A percentile compares a stretch with the other conserved stretches of the same genome.
These are phyloP conservation scores for Cyclostephanos invisitatus DNA, from an alignment of 108 stramenopile genomes.

Conservation along the genomic window DNA sequence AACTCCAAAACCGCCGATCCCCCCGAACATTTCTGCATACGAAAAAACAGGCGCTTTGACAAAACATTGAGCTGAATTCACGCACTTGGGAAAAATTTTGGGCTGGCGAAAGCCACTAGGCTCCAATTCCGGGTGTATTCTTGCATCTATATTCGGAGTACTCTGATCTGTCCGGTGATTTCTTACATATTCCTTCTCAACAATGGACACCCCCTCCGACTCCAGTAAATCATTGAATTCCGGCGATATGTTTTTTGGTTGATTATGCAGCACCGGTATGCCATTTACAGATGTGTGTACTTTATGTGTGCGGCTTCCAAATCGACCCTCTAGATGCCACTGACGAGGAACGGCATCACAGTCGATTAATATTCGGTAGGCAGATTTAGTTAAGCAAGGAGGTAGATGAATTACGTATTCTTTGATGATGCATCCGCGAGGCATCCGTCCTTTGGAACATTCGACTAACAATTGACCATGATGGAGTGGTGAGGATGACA, in stretches of 20 bases:
- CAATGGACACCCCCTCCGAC: constrained; percentile 48
- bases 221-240: constrained; percentile 42
- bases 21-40: constrained; percentile 77
- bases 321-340: constrained; percentile 80
- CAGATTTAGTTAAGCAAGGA: constrained; percentile 59
- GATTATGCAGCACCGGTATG: constrained; percentile 39
- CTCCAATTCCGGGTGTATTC: constrained; percentile 41
- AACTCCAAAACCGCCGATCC: constrained; percentile 86
- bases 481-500: not conserved
- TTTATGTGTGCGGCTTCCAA: constrained; percentile 67
- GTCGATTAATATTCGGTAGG: constrained; percentile 53
- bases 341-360: constrained; percentile 50
- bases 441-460: constrained; percentile 33
- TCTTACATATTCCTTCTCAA: constrained; percentile 38
- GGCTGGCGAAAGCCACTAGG: constrained; percentile 25
- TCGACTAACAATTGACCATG: not conserved
- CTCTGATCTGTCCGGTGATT: constrained; percentile 37
- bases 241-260: not conserved
- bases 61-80: not conserved
- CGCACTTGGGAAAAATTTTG: constrained; percentile 9
- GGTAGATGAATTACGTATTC: constrained; percentile 64
- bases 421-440: constrained; percentile 9
- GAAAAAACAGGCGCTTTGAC: constrained; percentile 49
- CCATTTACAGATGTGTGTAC: constrained; percentile 38
- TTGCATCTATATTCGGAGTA: constrained; percentile 35